A percentile compares a stretch with the other conserved stretches of the same genome.
phyloP scores from a whole-genome alignment of 2,329 filamentous ascomycete species.

The Pseudocercospora vitis region DNA sequence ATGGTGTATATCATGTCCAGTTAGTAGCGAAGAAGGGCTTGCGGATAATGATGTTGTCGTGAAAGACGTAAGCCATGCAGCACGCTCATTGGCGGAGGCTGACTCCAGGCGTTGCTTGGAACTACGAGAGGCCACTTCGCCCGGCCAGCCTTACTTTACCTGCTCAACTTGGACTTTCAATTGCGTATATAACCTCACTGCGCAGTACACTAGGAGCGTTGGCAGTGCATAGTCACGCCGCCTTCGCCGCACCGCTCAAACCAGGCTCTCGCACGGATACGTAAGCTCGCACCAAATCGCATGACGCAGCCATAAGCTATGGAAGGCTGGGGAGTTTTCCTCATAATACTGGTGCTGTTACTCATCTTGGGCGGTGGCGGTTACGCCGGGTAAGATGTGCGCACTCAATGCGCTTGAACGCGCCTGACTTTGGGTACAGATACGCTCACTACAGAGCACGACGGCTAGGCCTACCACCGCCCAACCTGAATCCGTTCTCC shows the following conservation, averaged over 20 bases:
- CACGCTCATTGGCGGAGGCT: conserved; percentile 1
- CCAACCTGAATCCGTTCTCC: conserved; percentile 69
- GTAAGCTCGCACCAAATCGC: conserved; percentile 2
- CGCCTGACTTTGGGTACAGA: conserved; percentile 26
- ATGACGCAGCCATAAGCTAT: conserved; percentile 18
- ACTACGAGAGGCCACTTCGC: not conserved
- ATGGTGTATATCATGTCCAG: not conserved
- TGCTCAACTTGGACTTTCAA: not conserved
- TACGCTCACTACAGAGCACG: conserved; percentile 72
- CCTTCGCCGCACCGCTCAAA: no score
- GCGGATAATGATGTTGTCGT: no score
- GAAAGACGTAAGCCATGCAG: no score
- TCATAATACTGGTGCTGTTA: conserved; percentile 70
- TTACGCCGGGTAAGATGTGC: conserved; percentile 57
- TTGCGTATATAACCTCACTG: not conserved
- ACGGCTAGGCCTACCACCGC: conserved; percentile 69
- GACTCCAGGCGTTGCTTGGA: not conserved
- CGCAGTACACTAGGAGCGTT: not conserved
- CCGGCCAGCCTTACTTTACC: not conserved
- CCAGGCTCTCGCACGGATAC: not conserved
- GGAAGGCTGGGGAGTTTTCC: conserved; percentile 60
- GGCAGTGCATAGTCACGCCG: no score
- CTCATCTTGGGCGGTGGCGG: conserved; percentile 57
- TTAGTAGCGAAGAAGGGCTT: not conserved
- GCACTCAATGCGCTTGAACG: not conserved